Conservation (phyloP, 163 green algal genomes). For the Chlamydomonas reinhardtii region DNA sequence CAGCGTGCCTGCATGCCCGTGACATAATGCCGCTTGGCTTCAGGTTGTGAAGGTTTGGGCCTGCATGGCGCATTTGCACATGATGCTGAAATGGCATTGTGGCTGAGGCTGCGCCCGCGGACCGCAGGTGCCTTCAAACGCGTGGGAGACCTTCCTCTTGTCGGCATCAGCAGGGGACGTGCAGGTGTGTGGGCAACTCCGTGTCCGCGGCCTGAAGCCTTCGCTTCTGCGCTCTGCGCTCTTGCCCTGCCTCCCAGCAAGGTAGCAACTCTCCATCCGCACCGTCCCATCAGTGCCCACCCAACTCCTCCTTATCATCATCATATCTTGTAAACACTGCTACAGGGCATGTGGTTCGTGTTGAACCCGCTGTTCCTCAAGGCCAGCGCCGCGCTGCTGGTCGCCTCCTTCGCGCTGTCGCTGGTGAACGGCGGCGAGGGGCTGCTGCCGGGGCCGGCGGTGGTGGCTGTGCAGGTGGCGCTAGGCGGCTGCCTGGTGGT, state of each 20-base stretch:
- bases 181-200: conserved; percentile 52
- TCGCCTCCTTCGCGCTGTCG: conserved; percentile 41
- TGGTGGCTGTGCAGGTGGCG: conserved; percentile 27
- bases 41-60: no score
- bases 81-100: no score
- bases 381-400: conserved; percentile 44
- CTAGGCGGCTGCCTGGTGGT: conserved; percentile 40
- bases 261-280: neutral
- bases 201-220: no score
- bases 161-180: conserved; percentile 61
- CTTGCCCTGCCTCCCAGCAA: no score
- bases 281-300: neutral
- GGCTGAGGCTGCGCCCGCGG: neutral
- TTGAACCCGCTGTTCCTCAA: conserved; percentile 42
- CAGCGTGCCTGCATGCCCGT: no score
- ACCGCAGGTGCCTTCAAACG: conserved; percentile 61
- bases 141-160: conserved; percentile 69
- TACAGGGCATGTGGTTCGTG: conserved; percentile 21
- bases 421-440: conserved; percentile 11
- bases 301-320: no score
- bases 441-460: conserved; percentile 13
- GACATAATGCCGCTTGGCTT: no score
- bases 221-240: no score
- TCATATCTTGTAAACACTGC: no score
- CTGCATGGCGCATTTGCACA: no score